Percentiles rank a stretch among this genome's conserved stretches.
Conservation (phyloP, 73 alveolate genomes). For the Stentor coeruleus region DNA sequence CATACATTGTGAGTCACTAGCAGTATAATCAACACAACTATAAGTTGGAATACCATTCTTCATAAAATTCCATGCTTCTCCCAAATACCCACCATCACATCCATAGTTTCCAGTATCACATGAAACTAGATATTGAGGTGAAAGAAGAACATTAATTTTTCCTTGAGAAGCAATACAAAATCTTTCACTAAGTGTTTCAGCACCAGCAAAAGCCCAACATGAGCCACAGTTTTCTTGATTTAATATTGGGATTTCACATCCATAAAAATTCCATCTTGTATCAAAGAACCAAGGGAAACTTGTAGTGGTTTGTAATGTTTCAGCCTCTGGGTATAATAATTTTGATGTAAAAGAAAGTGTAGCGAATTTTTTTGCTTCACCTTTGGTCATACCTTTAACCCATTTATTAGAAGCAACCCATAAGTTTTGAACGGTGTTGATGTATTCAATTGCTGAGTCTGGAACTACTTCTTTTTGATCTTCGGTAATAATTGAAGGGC, state of each 20-base stretch:
- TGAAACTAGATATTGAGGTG: conserved; percentile 64
- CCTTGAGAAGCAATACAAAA: conserved; percentile 72
- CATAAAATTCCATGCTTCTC: conserved; percentile 70
- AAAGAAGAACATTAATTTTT: conserved; percentile 28
- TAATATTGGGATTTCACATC: conserved; percentile 57
- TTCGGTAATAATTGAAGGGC: background rate
- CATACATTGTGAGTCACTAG: conserved; percentile 50
- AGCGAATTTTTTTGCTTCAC: background rate
- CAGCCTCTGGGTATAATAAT: background rate
- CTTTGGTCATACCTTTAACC: background rate
- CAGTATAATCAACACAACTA: conserved; percentile 49
- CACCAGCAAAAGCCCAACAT: conserved; percentile 98
- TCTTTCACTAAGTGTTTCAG: conserved; percentile 94
- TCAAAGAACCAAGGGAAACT: conserved; percentile 32
- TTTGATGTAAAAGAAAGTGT: background rate
- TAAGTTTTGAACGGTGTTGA: background rate
- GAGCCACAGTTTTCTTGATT: conserved; percentile 86
- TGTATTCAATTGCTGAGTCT: background rate
- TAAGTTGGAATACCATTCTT: conserved; percentile 52
- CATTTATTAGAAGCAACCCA: background rate
- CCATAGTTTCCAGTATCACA: conserved; percentile 75
- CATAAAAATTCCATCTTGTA: conserved; percentile 45
- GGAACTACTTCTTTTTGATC: background rate
- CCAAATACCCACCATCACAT: conserved; percentile 88
- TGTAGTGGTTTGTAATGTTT: background rate